Base-by-base conservation (phyloP, 192 early-diverging fungal species). In the Coemansia sp. region DNA sequence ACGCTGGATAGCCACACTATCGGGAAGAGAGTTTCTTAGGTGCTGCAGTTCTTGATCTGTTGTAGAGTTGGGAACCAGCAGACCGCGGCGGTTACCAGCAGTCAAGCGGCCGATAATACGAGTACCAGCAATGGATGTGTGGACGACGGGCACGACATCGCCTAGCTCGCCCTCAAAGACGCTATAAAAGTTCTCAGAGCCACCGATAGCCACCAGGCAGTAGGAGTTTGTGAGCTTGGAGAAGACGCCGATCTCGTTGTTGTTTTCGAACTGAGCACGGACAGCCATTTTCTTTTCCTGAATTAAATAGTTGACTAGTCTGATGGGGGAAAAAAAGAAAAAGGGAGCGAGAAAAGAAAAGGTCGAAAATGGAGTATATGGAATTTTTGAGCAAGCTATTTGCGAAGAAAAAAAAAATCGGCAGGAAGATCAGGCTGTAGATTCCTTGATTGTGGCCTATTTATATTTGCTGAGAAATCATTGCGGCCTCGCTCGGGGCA, bases 1-100 rank as follows among this genome's bases (percentile, higher is more conserved):
- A 46, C 97, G 91, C 85, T 98, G 97, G 77, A 99, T 94, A 31
- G 88, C 88, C 24, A 99, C 93, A 16, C 83, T 81, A 50, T 99
- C 97, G 10, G 97, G 97, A 22, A 99, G 87, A 39, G 95, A 94
- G 85, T 98, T 98, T 62, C 97, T 87, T 53, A 99, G 81, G 72
- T 99, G 97, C 79, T 98, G 97, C 57, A 99, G 88, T 81, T 99
- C 97, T 85, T 95, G 93, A 80, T 99, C 97, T 50, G 97, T 97
- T 41, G 97, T 99, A 8, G 95, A 90, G 80, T 89, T 91, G 66
- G 97, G 97, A 27, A 99, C 93, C 52, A 99, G 83, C 33, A 99
- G 87, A 34, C 97, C 97, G 70, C 96, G 90, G 66, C 92, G 89
- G 86, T 99, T 99, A 33, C 97, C 97, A 63, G 86, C 95, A 63